These are phyloP conservation scores for Aspergillus versicolor DNA, from an alignment of 2,329 filamentous ascomycete species.

Conservation along the genomic window DNA sequence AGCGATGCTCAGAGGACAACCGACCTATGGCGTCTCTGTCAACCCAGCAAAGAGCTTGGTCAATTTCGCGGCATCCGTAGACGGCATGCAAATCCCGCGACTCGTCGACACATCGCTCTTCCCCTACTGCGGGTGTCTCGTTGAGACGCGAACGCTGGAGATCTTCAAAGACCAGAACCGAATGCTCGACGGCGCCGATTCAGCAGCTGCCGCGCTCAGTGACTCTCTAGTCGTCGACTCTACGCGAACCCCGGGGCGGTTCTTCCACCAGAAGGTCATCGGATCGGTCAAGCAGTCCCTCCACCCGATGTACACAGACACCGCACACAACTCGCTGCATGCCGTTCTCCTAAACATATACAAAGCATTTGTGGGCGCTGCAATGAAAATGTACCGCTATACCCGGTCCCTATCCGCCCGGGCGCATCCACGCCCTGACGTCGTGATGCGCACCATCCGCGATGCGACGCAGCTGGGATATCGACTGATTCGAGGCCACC, in stretches of 20 bases:
- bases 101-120: conserved; percentile 56
- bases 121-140: conserved; percentile 82
- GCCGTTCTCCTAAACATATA: conserved; percentile 75
- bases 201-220: conserved; percentile 58
- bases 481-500: conserved; percentile 60
- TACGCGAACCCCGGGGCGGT: conserved; percentile 68
- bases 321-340: conserved; percentile 67
- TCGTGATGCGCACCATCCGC: conserved; percentile 67
- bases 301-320: conserved; percentile 55
- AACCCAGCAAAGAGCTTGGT: conserved; percentile 76
- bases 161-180: conserved; percentile 67
- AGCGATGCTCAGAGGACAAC: conserved; percentile 75
- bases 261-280: conserved; percentile 77
- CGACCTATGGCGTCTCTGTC: conserved; percentile 76
- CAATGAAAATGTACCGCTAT: conserved; percentile 69
- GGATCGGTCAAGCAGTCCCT: conserved; percentile 78
- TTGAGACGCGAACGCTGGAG: conserved; percentile 73
- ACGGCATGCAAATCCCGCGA: conserved; percentile 53
- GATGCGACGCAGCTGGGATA: conserved; percentile 66
- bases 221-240: conserved; percentile 79
- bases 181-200: conserved; percentile 41
- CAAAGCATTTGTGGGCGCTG: conserved; percentile 72
- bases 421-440: conserved; percentile 52
- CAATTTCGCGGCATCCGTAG: conserved; percentile 71
- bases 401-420: conserved; percentile 56